phyloP scores from a whole-genome alignment of 129 eudicot genomes.

The Tagetes erecta region DNA sequence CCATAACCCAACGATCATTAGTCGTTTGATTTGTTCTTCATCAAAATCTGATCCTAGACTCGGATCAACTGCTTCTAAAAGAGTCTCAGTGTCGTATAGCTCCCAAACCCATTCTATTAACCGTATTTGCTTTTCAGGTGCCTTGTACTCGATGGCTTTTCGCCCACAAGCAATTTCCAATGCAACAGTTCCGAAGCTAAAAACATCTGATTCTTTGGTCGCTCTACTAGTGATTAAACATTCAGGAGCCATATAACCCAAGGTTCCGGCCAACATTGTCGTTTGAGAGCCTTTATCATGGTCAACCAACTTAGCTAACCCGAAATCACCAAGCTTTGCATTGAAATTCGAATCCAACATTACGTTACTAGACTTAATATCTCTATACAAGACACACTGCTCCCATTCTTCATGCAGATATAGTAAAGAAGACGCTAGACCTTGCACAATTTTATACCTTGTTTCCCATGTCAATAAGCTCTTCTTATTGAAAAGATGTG shows the following conservation, averaged over 20 bases:
- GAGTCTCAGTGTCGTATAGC: neutral
- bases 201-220: conserved; percentile 3
- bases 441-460: neutral
- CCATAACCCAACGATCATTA: conserved; percentile 1
- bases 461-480: neutral
- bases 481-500: neutral
- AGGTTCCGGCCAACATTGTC: neutral
- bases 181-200: neutral
- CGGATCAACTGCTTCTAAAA: neutral
- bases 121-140: neutral
- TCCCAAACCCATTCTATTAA: neutral
- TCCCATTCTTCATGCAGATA: conserved; percentile 4
- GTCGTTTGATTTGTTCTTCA: neutral
- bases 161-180: conserved; percentile 1
- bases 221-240: neutral
- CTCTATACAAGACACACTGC: conserved; percentile 2
- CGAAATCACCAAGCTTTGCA: conserved; percentile 14
- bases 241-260: conserved; percentile 13
- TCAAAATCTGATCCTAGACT: neutral
- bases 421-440: neutral
- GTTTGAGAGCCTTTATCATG: neutral
- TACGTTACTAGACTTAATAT: neutral
- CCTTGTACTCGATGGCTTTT: neutral
- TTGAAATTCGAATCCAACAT: conserved; percentile 12
- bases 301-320: conserved; percentile 12